phyloP scores from a whole-genome alignment of 352 stramenopile genomes.

The Elongisporangium anandrum region DNA sequence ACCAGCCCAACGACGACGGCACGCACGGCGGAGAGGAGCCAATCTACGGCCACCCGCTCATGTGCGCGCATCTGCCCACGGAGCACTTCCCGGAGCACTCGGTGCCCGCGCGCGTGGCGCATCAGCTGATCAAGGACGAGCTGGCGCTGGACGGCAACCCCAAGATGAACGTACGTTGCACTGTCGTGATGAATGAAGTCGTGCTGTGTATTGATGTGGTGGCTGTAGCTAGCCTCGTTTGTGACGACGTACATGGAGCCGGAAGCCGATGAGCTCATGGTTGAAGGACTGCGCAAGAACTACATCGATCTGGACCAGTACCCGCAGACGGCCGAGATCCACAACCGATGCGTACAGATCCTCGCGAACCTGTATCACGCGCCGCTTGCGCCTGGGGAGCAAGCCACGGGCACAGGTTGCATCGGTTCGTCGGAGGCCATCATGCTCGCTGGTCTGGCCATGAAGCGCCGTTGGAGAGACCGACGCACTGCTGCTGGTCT shows the following conservation, averaged over 20 bases:
- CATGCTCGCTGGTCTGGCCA: constrained; percentile 87
- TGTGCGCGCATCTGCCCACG: constrained; percentile 57
- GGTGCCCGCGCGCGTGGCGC: constrained; percentile 74
- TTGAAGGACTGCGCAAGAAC: constrained; percentile 88
- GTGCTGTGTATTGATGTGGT: neutral
- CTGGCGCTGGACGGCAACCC: constrained; percentile 87
- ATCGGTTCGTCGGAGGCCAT: constrained; percentile 92
- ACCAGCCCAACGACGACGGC: constrained; percentile 20
- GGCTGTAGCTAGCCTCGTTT: constrained; percentile 82
- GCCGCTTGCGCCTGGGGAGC: constrained; percentile 43
- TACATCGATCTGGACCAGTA: constrained; percentile 93
- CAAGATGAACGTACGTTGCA: constrained; percentile 77
- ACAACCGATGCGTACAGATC: constrained; percentile 92
- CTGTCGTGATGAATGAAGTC: neutral
- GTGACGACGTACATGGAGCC: constrained; percentile 92
- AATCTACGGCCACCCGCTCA: constrained; percentile 82
- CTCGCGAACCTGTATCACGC: constrained; percentile 90
- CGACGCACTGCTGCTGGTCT: constrained; percentile 75
- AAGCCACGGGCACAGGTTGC: constrained; percentile 82
- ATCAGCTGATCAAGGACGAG: constrained; percentile 89
- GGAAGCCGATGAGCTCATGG: constrained; percentile 88
- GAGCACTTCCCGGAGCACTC: constrained; percentile 59
- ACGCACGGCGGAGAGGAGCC: constrained; percentile 40
- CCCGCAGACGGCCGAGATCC: constrained; percentile 89
- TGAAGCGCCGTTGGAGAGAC: constrained; percentile 91